Evolutionary conservation across 176 grass and related monocot genomes (phyloP).

Genomic region (Tillandsia leiboldiana): DNA sequence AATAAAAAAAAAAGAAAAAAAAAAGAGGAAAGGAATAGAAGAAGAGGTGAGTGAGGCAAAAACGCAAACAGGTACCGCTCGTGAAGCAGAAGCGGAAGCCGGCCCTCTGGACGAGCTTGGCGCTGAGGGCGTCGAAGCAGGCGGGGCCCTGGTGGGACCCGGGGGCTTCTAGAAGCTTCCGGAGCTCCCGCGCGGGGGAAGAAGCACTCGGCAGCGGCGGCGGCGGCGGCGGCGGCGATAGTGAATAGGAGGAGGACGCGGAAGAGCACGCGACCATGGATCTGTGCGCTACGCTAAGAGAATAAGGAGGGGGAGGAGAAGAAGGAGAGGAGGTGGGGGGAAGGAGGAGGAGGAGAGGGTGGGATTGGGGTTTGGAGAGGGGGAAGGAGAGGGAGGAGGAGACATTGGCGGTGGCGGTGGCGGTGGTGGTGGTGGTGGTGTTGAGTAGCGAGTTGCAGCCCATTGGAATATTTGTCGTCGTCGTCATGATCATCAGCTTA

Average conservation of each 20-base stretch:
- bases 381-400: not conserved
- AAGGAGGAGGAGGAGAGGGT: not conserved
- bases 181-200: constrained; percentile 30
- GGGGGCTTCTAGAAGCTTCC: constrained; percentile 37
- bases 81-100: constrained; percentile 81
- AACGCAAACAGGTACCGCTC: constrained; percentile 58
- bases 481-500: too few relatives aligned
- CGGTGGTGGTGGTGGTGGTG: not conserved
- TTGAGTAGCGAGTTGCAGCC: too few relatives aligned
- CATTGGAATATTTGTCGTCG: too few relatives aligned
- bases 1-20: not conserved
- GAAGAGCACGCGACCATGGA: not conserved
- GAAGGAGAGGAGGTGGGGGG: not conserved
- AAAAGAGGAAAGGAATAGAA: not conserved
- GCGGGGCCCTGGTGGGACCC: constrained; percentile 70
- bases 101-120: constrained; percentile 53
- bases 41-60: not conserved
- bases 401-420: not conserved
- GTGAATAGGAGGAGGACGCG: not conserved
- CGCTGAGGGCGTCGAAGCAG: constrained; percentile 91
- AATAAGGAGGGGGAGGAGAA: not conserved
- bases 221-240: not conserved
- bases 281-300: not conserved
- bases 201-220: not conserved
- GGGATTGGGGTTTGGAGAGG: not conserved